These are phyloP conservation scores for Brettanomyces sp. DNA, from an alignment of 805 yeast species.

Conservation along the genomic window DNA sequence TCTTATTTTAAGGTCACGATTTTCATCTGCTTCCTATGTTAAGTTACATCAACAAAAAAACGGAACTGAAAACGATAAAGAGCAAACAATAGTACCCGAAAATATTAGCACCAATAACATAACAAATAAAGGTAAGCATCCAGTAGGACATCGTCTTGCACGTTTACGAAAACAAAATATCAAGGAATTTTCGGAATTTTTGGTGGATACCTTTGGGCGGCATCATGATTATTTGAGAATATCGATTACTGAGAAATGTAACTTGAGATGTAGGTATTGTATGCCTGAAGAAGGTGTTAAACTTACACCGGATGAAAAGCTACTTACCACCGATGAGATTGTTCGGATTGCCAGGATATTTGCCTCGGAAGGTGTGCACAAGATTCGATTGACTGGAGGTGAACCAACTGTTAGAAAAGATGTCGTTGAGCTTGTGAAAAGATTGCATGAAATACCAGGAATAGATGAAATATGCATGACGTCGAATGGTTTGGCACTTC, in stretches of 20 bases:
- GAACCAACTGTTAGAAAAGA: conserved; percentile 48
- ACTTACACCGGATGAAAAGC: conserved; percentile 31
- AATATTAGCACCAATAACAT: too few species aligned
- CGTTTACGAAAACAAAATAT: conserved; percentile 9
- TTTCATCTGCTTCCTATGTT: too few species aligned
- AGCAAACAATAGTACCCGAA: too few species aligned
- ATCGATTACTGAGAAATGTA: conserved; percentile 43
- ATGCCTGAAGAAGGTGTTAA: conserved; percentile 51
- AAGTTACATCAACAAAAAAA: too few species aligned
- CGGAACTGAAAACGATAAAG: too few species aligned
- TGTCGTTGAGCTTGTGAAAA: conserved; percentile 32
- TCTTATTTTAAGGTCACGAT: too few species aligned
- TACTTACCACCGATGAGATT: conserved; percentile 37
- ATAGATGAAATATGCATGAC: conserved; percentile 41
- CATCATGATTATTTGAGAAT: conserved; percentile 42
- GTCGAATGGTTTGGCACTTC: conserved; percentile 41
- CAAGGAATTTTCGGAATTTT: conserved; percentile 29
- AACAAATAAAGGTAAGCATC: too few species aligned
- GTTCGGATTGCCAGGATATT: conserved; percentile 32
- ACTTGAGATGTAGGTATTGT: conserved; percentile 38
- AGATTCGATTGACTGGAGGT: conserved; percentile 46
- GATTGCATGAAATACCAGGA: conserved; percentile 30
- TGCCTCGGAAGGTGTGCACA: conserved; percentile 39
- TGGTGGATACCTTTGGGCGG: conserved; percentile 36
- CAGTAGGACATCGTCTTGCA: conserved; percentile 5